phyloP scores from a whole-genome alignment of 73 alveolate genomes.

The Diophrys appendiculata region DNA sequence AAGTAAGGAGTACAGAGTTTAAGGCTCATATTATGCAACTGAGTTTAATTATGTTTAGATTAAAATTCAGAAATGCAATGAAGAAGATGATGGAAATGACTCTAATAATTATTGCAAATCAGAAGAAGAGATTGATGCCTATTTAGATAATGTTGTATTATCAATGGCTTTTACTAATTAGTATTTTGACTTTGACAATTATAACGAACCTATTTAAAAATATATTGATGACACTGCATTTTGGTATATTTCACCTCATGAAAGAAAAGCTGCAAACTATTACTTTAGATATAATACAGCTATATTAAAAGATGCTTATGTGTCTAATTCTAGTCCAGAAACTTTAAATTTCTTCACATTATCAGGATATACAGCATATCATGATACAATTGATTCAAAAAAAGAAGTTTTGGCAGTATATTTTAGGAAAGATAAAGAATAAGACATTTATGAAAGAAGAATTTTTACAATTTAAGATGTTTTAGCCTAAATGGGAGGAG shows the following conservation, averaged over 20 bases:
- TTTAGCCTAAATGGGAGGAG: neutral
- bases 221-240: neutral
- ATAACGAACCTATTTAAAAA: neutral
- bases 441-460: neutral
- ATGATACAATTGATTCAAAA: neutral
- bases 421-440: neutral
- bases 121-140: neutral
- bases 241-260: neutral
- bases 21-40: conserved; percentile 1
- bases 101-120: neutral
- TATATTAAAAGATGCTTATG: neutral
- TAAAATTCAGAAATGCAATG: no score
- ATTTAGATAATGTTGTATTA: neutral
- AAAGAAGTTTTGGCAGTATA: neutral
- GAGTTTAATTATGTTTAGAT: neutral
- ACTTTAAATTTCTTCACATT: neutral
- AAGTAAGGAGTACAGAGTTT: no score
- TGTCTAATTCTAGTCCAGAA: neutral
- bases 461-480: neutral
- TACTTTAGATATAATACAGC: neutral
- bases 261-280: neutral
- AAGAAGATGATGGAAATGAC: neutral
- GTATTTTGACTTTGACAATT: neutral
- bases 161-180: neutral
- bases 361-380: neutral